These are phyloP conservation scores for Brettanomyces sp. DNA, from an alignment of 805 yeast species.

Conservation along the genomic window DNA sequence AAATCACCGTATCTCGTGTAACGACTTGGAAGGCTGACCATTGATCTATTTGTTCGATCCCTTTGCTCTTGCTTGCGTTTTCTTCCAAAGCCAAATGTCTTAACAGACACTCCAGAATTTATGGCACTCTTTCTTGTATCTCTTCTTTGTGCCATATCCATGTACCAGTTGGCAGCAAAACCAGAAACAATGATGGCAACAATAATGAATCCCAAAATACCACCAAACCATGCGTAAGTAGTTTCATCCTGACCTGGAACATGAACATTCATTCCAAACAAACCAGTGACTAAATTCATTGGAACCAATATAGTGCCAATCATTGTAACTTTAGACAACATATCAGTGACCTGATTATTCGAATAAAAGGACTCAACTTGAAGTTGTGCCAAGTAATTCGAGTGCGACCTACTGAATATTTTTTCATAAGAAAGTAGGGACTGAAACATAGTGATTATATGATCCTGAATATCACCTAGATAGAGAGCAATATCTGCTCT, in stretches of 20 bases:
- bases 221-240: slow-evolving; percentile 46
- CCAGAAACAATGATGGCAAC: slow-evolving; percentile 15
- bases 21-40: slow-evolving; percentile 23
- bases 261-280: slow-evolving; percentile 91
- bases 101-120: slow-evolving; percentile 16
- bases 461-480: slow-evolving; percentile 94
- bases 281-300: slow-evolving; percentile 79
- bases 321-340: slow-evolving; percentile 81
- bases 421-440: slow-evolving; percentile 84
- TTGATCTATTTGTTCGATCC: slow-evolving; percentile 17
- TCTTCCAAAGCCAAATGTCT: slow-evolving; percentile 22
- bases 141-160: slow-evolving; percentile 13
- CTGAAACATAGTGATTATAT: slow-evolving; percentile 92
- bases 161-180: slow-evolving; percentile 16
- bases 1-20: slow-evolving; percentile 25
- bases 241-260: slow-evolving; percentile 58
- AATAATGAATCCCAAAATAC: slow-evolving; percentile 24
- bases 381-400: slow-evolving; percentile 86
- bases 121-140: slow-evolving; percentile 4
- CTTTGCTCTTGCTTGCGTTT: slow-evolving; percentile 7
- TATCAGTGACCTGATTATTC: slow-evolving; percentile 75
- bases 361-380: slow-evolving; percentile 89
- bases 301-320: slow-evolving; percentile 89
- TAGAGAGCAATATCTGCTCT: slow-evolving; percentile 87
- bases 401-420: slow-evolving; percentile 84